These are phyloP conservation scores for Trametes sp. DNA, from an alignment of 1,284 basidiomycete genomes.

Conservation along the genomic window DNA sequence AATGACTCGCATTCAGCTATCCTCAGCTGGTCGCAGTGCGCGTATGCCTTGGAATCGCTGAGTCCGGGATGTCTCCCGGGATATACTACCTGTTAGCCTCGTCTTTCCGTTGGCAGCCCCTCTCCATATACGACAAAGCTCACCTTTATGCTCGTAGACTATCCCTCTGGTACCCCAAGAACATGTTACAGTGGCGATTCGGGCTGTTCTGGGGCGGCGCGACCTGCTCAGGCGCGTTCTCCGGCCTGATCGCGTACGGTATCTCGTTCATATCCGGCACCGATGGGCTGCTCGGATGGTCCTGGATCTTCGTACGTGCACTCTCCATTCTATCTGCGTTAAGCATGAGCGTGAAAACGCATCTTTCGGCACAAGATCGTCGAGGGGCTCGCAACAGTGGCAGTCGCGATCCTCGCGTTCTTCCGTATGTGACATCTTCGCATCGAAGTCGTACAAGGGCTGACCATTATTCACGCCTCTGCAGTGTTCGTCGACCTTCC, in stretches of 20 bases:
- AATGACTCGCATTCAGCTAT: constrained; percentile 49
- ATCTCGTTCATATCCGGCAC: constrained; percentile 51
- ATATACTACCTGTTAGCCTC: constrained; percentile 61
- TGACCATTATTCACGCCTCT: too few relatives aligned
- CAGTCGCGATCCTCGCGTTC: constrained; percentile 12
- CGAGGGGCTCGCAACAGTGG: constrained; percentile 16
- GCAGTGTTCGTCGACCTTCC: constrained; percentile 67
- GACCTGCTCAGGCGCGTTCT: constrained; percentile 43
- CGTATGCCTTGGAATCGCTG: constrained; percentile 67
- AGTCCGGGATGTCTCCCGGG: constrained; percentile 75
- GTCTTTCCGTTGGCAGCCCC: too few relatives aligned
- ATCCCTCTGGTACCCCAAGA: constrained; percentile 44
- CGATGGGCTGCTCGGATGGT: constrained; percentile 49
- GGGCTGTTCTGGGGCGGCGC: constrained; percentile 46
- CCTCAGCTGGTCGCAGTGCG: constrained; percentile 66
- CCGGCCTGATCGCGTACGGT: constrained; percentile 48
- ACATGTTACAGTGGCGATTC: constrained; percentile 42
- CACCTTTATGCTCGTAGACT: constrained; percentile 26
- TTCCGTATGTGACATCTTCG: neutral
- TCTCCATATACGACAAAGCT: neutral
- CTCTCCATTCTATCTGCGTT: neutral
- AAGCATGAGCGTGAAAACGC: neutral
- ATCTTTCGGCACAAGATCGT: constrained; percentile 8
- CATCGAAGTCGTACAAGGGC: too few relatives aligned
- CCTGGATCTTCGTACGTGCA: constrained; percentile 46